Percentiles rank a stretch among this genome's conserved stretches.
These are phyloP conservation scores for Hyphodiscus hymeniophilus DNA, from an alignment of 495 filamentous ascomycete genomes.

Conservation along the genomic window DNA sequence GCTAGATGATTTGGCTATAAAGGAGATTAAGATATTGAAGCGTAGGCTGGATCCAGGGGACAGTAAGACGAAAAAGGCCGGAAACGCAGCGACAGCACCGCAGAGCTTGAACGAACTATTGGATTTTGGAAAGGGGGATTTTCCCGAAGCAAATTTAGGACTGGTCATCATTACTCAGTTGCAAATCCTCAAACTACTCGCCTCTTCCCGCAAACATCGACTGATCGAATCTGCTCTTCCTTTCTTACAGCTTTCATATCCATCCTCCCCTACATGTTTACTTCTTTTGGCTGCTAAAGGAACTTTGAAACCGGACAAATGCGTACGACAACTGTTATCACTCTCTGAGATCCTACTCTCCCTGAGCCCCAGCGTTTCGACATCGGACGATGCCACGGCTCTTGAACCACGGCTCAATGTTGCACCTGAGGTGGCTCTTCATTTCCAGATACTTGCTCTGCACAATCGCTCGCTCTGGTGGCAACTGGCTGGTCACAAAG, in stretches of 20 bases:
- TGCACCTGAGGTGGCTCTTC: conserved; percentile 51
- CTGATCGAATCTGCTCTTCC: conserved; percentile 42
- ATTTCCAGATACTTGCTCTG: conserved; percentile 60
- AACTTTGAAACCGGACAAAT: conserved; percentile 44
- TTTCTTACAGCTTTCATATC: conserved; percentile 33
- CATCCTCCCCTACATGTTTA: conserved; percentile 58
- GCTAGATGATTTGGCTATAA: conserved; percentile 65
- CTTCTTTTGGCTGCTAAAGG: conserved; percentile 45
- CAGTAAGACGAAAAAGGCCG: conserved; percentile 11
- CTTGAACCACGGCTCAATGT: conserved; percentile 40
- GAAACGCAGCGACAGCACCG: conserved; percentile 27
- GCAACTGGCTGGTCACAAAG: conserved; percentile 61
- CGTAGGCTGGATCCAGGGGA: conserved; percentile 43
- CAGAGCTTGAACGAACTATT: conserved; percentile 54
- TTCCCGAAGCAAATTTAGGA: conserved; percentile 31
- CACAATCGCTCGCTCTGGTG: conserved; percentile 60
- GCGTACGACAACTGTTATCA: conserved; percentile 59
- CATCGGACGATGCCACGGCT: conserved; percentile 40
- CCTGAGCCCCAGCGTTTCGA: conserved; percentile 48
- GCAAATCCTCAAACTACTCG: conserved; percentile 40
- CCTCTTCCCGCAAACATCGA: conserved; percentile 38
- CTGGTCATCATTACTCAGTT: conserved; percentile 47
- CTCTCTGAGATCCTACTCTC: conserved; percentile 60
- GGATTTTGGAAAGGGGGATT: conserved; percentile 39
- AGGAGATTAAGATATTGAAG: conserved; percentile 66